Evolutionary conservation across 2,329 filamentous ascomycete genomes (phyloP).

Genomic region (Hypoxylon sp.): DNA sequence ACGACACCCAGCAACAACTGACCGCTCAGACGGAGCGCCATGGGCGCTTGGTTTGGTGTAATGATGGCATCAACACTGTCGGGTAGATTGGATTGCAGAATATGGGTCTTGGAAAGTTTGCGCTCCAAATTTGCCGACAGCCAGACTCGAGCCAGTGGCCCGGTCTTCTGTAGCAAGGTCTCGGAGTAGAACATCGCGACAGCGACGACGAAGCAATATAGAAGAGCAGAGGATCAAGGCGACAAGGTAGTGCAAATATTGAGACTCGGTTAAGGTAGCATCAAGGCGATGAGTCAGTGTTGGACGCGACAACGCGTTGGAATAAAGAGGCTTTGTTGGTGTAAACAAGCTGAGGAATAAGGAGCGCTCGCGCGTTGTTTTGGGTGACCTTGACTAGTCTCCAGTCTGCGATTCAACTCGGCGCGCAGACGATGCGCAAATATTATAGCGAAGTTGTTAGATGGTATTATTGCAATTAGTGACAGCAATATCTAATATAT

Average conservation of each 20-base stretch:
- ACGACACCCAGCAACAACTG: conserved; percentile 95
- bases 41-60: conserved; percentile 88
- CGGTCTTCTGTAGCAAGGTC: conserved; percentile 93
- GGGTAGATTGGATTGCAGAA: conserved; percentile 92
- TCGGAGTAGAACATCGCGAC: conserved; percentile 95
- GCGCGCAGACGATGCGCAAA: conserved; percentile 26
- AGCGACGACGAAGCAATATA: conserved; percentile 40
- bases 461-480: conserved; percentile 7
- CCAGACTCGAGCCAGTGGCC: conserved; percentile 97
- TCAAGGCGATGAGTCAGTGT: conserved; percentile 26
- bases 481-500: conserved; percentile 30
- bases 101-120: conserved; percentile 97
- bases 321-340: conserved; percentile 27
- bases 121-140: conserved; percentile 97
- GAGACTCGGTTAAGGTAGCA: conserved; percentile 30
- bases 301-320: conserved; percentile 33
- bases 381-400: conserved; percentile 38
- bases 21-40: conserved; percentile 91
- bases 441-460: conserved; percentile 6
- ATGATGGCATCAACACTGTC: conserved; percentile 97
- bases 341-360: conserved; percentile 44
- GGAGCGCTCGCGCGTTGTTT: conserved; percentile 44
- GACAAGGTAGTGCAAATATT: conserved; percentile 27
- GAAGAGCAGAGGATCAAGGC: conserved; percentile 31
- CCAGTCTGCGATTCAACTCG: conserved; percentile 28